Evolutionary conservation across 108 stramenopile genomes (phyloP).

Genomic region (Schizochytrium sp.): DNA sequence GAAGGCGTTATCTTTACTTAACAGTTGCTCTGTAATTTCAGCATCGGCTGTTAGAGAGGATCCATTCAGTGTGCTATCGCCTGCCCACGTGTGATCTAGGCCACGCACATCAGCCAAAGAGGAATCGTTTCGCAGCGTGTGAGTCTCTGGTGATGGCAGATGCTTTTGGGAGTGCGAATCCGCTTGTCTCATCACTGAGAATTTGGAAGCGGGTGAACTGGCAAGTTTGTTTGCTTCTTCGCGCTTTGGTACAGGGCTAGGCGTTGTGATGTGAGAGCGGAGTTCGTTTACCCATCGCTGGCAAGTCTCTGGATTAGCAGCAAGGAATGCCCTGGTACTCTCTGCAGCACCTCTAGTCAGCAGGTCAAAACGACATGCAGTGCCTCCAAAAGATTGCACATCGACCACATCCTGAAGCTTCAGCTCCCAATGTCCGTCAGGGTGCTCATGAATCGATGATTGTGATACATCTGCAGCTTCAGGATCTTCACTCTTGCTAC

Average conservation of each 20-base stretch:
- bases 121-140: not conserved
- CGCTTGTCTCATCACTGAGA: too few species aligned
- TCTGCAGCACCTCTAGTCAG: not conserved
- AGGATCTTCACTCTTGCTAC: not conserved
- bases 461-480: not conserved
- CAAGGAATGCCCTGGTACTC: not conserved
- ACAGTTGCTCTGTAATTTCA: not conserved
- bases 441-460: not conserved
- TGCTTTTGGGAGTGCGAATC: too few species aligned
- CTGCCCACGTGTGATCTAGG: conserved; percentile 1
- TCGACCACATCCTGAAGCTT: not conserved
- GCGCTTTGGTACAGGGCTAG: not conserved
- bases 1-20: not conserved
- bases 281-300: not conserved
- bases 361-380: conserved; percentile 3
- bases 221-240: not conserved
- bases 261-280: not conserved
- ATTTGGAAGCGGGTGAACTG: too few species aligned
- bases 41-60: not conserved
- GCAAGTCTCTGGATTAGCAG: not conserved
- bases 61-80: not conserved
- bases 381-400: conserved; percentile 1
- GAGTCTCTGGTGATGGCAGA: not conserved
- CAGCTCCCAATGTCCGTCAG: not conserved
- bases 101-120: not conserved